These are phyloP conservation scores for Thelonectria olida DNA, from an alignment of 2,329 filamentous ascomycete species.

Conservation along the genomic window DNA sequence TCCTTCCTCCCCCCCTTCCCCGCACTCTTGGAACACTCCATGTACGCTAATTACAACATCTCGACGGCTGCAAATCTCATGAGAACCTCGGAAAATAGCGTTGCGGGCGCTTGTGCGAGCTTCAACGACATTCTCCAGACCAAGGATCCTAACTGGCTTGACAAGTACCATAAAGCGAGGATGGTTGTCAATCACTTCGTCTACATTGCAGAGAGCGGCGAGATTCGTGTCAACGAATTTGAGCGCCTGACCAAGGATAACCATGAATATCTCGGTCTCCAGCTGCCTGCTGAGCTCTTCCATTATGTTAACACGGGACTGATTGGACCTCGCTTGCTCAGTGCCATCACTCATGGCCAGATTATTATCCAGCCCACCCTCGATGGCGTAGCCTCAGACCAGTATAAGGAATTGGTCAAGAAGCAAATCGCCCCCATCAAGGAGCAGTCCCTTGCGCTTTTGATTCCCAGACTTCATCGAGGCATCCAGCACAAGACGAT, in stretches of 20 bases:
- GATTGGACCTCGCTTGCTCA: conserved; percentile 80
- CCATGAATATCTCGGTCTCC: conserved; percentile 89
- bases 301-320: conserved; percentile 88
- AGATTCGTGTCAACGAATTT: conserved; percentile 77
- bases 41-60: conserved; percentile 68
- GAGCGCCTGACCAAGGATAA: conserved; percentile 83
- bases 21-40: conserved; percentile 69
- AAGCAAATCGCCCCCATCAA: conserved; percentile 78
- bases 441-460: conserved; percentile 78
- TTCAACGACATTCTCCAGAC: conserved; percentile 82
- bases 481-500: conserved; percentile 86
- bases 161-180: conserved; percentile 86
- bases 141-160: conserved; percentile 78
- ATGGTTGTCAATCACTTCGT: conserved; percentile 90
- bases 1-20: conserved; percentile 84
- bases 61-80: conserved; percentile 83
- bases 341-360: conserved; percentile 83
- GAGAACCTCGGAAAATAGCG: conserved; percentile 71
- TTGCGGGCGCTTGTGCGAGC: conserved; percentile 77
- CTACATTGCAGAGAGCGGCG: conserved; percentile 79
- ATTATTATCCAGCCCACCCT: conserved; percentile 84
- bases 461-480: conserved; percentile 82
- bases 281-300: conserved; percentile 88
- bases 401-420: conserved; percentile 83
- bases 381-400: conserved; percentile 80